Percentiles rank a stretch among this genome's conserved stretches.
Conservation (phyloP, 208 protist species). For the Naegleria fowleri region DNA sequence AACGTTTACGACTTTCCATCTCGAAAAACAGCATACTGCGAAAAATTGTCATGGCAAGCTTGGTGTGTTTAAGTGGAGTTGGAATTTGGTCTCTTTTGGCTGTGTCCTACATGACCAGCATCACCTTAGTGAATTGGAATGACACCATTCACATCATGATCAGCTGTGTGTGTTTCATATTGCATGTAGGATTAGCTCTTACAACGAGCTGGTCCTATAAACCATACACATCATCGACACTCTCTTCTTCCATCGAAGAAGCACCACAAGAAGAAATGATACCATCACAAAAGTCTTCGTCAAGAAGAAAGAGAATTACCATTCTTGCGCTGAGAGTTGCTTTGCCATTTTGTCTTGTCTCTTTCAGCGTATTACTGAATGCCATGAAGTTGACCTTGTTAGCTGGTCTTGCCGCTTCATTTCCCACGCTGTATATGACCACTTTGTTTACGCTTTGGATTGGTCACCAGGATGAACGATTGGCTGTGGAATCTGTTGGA, state of each 20-base stretch:
- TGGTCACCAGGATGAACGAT: neutral
- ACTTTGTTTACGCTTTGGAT: conserved; percentile 1
- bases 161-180: neutral
- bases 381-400: neutral
- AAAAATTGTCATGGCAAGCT: neutral
- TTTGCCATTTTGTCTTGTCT: neutral
- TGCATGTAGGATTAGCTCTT: neutral
- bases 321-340: neutral
- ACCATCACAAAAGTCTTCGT: neutral
- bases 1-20: too few species aligned
- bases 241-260: too few species aligned
- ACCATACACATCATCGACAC: neutral
- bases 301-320: too few species aligned
- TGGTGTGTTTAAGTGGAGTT: neutral
- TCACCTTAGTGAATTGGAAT: neutral
- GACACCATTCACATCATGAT: neutral
- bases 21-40: neutral
- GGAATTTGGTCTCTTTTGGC: neutral
- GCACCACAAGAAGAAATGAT: neutral
- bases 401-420: neutral
- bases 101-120: neutral
- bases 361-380: neutral
- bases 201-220: neutral
- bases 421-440: neutral
- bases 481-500: neutral